Evolutionary conservation across 2,329 filamentous ascomycete species (phyloP).

Genomic region (Neopestalotiopsis sp.): DNA sequence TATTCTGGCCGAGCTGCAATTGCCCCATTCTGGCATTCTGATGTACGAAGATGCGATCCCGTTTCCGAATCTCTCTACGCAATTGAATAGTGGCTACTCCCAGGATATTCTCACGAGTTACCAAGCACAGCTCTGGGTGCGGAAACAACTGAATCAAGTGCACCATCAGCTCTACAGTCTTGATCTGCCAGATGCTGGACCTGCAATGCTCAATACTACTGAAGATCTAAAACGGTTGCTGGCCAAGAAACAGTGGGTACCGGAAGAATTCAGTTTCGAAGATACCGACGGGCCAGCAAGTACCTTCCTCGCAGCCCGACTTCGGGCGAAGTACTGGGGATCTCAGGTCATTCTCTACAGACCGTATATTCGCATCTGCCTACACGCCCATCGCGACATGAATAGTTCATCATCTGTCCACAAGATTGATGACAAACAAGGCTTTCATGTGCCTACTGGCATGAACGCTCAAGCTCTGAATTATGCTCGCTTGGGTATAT

Average conservation of each 20-base stretch:
- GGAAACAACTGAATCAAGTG: constrained; percentile 68
- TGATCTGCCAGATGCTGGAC: constrained; percentile 29
- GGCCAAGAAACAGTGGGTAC: constrained; percentile 52
- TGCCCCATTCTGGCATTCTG: constrained; percentile 66
- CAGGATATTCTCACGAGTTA: constrained; percentile 63
- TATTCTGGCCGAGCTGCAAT: constrained; percentile 82
- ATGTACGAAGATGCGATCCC: constrained; percentile 68
- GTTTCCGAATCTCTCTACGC: constrained; percentile 62
- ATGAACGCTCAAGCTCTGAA: constrained; percentile 53
- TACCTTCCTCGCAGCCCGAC: constrained; percentile 80
- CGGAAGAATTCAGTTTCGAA: constrained; percentile 58
- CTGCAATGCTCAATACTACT: constrained; percentile 43
- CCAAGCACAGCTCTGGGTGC: constrained; percentile 65
- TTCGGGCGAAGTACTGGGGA: constrained; percentile 95
- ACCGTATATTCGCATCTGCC: constrained; percentile 68
- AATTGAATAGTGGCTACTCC: constrained; percentile 49
- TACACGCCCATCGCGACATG: constrained; percentile 43
- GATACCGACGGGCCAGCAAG: constrained; percentile 72
- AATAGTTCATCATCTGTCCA: constrained; percentile 19
- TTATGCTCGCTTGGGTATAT: constrained; percentile 67
- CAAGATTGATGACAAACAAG: constrained; percentile 21
- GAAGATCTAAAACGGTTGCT: constrained; percentile 53
- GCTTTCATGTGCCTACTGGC: constrained; percentile 34
- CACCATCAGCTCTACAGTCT: constrained; percentile 58
- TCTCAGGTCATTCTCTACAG: constrained; percentile 88